Percentiles rank a stretch among this genome's conserved stretches.
These are phyloP conservation scores for Quercus lobata DNA, from an alignment of 331 rosid genomes.

Conservation along the genomic window DNA sequence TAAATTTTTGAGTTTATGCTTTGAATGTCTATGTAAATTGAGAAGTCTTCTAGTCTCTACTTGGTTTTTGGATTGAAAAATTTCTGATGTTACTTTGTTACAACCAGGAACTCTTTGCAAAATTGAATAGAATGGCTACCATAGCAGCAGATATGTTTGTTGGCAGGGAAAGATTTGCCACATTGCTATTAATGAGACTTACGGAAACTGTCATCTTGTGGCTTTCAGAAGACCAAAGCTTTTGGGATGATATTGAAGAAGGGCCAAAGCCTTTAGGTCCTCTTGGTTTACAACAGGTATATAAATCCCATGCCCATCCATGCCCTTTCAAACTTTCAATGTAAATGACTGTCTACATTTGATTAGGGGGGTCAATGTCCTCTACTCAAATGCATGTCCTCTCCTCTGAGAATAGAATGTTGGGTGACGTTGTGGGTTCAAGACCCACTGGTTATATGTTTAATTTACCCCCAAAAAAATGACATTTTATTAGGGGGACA, in stretches of 20 bases:
- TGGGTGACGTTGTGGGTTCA: not conserved
- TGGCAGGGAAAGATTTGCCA: slow-evolving; percentile 93
- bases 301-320: slow-evolving; percentile 3
- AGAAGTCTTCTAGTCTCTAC: slow-evolving; percentile 10
- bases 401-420: not conserved
- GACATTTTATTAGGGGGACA: not conserved
- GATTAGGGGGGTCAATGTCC: not conserved
- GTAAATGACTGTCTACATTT: not conserved
- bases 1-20: not conserved
- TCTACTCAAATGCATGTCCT: not conserved
- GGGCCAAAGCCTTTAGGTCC: slow-evolving; percentile 91
- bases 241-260: slow-evolving; percentile 99
- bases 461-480: not conserved
- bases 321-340: not conserved
- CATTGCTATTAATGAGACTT: slow-evolving; percentile 90
- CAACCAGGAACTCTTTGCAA: slow-evolving; percentile 81
- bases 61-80: not conserved
- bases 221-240: slow-evolving; percentile 96
- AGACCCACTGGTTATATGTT: not conserved
- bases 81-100: slow-evolving; percentile 16
- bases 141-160: slow-evolving; percentile 94
- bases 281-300: slow-evolving; percentile 91
- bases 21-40: not conserved
- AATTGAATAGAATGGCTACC: slow-evolving; percentile 81
- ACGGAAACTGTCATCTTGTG: slow-evolving; percentile 98